These are phyloP conservation scores for Tripterygium wilfordii DNA, from an alignment of 177 flowering plant genomes.

Conservation along the genomic window DNA sequence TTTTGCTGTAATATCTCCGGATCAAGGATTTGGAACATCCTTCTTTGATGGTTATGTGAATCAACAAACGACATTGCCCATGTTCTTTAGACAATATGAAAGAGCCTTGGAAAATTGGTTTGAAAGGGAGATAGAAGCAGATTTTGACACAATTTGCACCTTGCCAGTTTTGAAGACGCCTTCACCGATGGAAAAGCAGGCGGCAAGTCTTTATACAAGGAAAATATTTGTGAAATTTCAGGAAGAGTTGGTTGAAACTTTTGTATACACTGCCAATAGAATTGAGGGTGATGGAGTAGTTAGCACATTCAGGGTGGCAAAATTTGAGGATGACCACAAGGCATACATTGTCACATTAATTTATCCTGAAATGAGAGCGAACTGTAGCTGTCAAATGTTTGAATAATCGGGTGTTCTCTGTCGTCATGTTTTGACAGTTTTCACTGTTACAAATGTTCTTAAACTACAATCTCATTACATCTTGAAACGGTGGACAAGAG, in stretches of 20 bases:
- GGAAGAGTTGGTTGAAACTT: slow-evolving; percentile 73
- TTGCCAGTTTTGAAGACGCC: slow-evolving; percentile 60
- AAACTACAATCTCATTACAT: slow-evolving; percentile 51
- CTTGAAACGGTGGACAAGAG: slow-evolving; percentile 55
- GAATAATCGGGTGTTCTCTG: slow-evolving; percentile 66
- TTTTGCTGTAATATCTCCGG: slow-evolving; percentile 49
- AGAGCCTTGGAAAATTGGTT: slow-evolving; percentile 56
- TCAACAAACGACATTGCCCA: slow-evolving; percentile 58
- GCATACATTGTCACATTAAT: slow-evolving; percentile 48
- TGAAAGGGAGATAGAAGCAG: slow-evolving; percentile 66
- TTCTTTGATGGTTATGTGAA: slow-evolving; percentile 73
- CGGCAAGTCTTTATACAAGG: slow-evolving; percentile 53
- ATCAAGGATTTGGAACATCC: slow-evolving; percentile 44
- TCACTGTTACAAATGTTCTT: slow-evolving; percentile 60
- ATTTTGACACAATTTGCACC: slow-evolving; percentile 58
- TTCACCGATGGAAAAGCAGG: slow-evolving; percentile 81
- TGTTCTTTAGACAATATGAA: slow-evolving; percentile 73
- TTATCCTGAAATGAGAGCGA: slow-evolving; percentile 47
- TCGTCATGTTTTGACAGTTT: slow-evolving; percentile 66
- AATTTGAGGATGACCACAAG: slow-evolving; percentile 63
- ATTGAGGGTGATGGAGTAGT: slow-evolving; percentile 45
- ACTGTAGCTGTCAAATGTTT: slow-evolving; percentile 70
- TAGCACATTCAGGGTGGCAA: slow-evolving; percentile 60
- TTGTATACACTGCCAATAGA: slow-evolving; percentile 61
- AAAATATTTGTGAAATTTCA: slow-evolving; percentile 60